Evolutionary conservation across 306 rosid genomes (phyloP).

Genomic region (Corylus avellana): DNA sequence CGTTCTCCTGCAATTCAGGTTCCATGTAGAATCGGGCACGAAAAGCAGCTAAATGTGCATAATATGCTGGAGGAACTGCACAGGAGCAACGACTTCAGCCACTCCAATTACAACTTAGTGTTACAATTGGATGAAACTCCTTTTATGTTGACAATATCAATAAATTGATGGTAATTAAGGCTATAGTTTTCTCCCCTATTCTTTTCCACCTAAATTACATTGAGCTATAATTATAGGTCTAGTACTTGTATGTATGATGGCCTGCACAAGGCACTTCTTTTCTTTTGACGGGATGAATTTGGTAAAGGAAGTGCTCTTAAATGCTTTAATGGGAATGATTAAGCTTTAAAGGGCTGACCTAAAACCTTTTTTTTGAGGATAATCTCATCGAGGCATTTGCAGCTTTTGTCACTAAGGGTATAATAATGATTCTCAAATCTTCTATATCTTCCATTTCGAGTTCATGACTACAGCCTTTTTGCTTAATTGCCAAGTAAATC

Average conservation of each 20-base stretch:
- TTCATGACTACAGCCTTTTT: not conserved
- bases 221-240: not conserved
- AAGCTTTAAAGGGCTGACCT: not conserved
- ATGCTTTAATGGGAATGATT: not conserved
- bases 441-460: not conserved
- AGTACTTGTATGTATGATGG: not conserved
- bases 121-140: not conserved
- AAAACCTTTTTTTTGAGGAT: not conserved
- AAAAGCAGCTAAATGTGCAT: conserved; percentile 94
- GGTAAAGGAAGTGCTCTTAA: not conserved
- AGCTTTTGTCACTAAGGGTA: not conserved
- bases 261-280: not conserved
- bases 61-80: conserved; percentile 93
- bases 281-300: not conserved
- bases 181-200: not conserved
- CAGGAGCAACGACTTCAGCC: conserved; percentile 16
- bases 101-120: not conserved
- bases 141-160: not conserved
- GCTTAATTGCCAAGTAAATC: not conserved
- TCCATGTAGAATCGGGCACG: conserved; percentile 94
- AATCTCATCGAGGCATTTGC: not conserved
- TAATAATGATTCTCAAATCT: not conserved
- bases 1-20: conserved; percentile 80
- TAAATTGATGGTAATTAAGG: not conserved
- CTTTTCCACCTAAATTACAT: not conserved